Percentiles rank a stretch among this genome's conserved stretches.
Evolutionary conservation across 495 filamentous ascomycete species (phyloP).

Genomic region (Mytilinidion resinicola): DNA sequence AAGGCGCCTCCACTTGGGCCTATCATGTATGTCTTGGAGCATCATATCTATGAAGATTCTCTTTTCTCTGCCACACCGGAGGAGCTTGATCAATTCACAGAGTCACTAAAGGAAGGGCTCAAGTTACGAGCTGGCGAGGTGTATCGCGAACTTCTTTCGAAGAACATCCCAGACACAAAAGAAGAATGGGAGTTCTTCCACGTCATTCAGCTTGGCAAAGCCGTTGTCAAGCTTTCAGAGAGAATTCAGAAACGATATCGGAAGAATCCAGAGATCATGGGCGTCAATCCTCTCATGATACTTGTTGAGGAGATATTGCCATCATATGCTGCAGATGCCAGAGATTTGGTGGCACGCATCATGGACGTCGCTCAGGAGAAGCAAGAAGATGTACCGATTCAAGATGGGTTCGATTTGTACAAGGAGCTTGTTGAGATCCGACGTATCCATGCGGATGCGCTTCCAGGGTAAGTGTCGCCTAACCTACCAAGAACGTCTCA

Average conservation of each 20-base stretch:
- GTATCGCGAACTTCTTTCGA: constrained; percentile 65
- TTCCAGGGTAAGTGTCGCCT: constrained; percentile 51
- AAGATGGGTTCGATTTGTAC: constrained; percentile 94
- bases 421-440: constrained; percentile 77
- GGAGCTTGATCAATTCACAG: constrained; percentile 60
- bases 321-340: constrained; percentile 78
- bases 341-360: constrained; percentile 74
- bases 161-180: constrained; percentile 65
- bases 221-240: constrained; percentile 71
- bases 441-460: constrained; percentile 62
- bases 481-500: background rate
- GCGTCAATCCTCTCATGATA: constrained; percentile 75
- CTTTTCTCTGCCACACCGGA: constrained; percentile 63
- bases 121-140: constrained; percentile 63
- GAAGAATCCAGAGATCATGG: constrained; percentile 84
- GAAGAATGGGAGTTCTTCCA: constrained; percentile 80
- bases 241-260: constrained; percentile 87
- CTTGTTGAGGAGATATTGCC: constrained; percentile 80
- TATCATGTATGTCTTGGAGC: constrained; percentile 74
- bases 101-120: constrained; percentile 65
- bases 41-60: constrained; percentile 74
- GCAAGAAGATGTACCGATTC: constrained; percentile 69
- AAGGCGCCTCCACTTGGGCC: constrained; percentile 74
- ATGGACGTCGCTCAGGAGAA: constrained; percentile 60
- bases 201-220: constrained; percentile 79